Evolutionary conservation across 768 basidiomycete genomes (phyloP).

Genomic region (Solioccasus polychromus): DNA sequence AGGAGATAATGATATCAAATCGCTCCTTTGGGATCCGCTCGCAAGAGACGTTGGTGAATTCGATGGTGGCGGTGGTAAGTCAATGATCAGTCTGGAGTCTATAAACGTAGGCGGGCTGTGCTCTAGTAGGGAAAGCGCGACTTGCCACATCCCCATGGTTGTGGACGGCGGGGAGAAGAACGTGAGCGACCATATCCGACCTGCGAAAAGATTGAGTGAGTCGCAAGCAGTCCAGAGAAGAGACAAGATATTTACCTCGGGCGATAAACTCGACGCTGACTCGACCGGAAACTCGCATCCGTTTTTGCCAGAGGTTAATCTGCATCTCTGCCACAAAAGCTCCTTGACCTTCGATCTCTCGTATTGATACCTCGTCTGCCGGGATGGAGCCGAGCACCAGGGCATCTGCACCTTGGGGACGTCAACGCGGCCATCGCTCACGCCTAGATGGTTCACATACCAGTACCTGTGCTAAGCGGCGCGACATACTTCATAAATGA

Average conservation of each 20-base stretch:
- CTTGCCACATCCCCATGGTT: slow-evolving; percentile 33
- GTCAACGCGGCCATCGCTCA: not conserved
- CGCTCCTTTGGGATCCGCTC: not conserved
- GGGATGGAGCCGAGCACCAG: slow-evolving; percentile 42
- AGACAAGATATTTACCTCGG: slow-evolving; percentile 31
- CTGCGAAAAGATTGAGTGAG: slow-evolving; percentile 2
- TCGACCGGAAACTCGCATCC: slow-evolving; percentile 61
- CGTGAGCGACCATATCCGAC: slow-evolving; percentile 26
- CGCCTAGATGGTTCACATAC: slow-evolving; percentile 5
- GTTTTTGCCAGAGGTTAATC: slow-evolving; percentile 60
- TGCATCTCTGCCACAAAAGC: slow-evolving; percentile 46
- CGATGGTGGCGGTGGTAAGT: slow-evolving; percentile 26
- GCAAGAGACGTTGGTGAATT: not conserved
- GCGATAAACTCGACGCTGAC: slow-evolving; percentile 68
- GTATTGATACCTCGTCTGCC: slow-evolving; percentile 54
- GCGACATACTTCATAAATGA: slow-evolving; percentile 9
- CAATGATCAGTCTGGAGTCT: slow-evolving; percentile 49
- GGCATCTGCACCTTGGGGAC: slow-evolving; percentile 43
- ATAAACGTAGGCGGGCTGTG: slow-evolving; percentile 58
- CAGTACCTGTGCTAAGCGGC: slow-evolving; percentile 9
- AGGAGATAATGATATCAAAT: slow-evolving; percentile 11
- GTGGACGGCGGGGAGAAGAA: slow-evolving; percentile 19
- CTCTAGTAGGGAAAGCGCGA: slow-evolving; percentile 50
- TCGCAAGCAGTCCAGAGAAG: not conserved
- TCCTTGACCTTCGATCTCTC: slow-evolving; percentile 48